Evolutionary conservation across 306 rosid species (phyloP).

Genomic region (Cicer bijugum): DNA sequence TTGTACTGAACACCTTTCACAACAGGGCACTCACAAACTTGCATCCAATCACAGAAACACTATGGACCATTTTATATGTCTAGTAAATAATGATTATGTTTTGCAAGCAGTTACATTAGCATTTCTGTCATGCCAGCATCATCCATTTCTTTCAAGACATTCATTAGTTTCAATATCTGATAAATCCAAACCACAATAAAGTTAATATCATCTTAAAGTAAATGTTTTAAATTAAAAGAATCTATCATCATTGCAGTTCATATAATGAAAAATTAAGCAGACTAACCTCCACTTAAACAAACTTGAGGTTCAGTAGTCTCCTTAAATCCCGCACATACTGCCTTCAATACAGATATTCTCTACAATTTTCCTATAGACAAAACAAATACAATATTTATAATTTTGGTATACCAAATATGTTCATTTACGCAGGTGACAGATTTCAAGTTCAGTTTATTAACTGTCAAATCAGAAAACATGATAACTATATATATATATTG

Average conservation of each 20-base stretch:
- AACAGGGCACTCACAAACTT: conserved; percentile 87
- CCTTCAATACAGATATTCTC: conserved; percentile 77
- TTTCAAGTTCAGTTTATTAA: no score
- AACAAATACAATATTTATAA: conserved; percentile 44
- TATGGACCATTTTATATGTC: neutral
- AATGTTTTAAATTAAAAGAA: conserved; percentile 6
- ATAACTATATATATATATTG: no score
- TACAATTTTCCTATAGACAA: conserved; percentile 78
- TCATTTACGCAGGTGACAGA: neutral
- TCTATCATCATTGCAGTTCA: neutral
- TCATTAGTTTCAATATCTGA: conserved; percentile 85
- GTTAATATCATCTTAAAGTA: neutral
- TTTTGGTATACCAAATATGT: conserved; percentile 9
- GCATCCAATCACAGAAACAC: conserved; percentile 14
- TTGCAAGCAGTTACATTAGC: conserved; percentile 84
- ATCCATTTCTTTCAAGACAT: conserved; percentile 81
- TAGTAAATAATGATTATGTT: conserved; percentile 28
- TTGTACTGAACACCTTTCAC: conserved; percentile 79
- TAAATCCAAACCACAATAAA: conserved; percentile 33
- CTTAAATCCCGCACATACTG: conserved; percentile 88
- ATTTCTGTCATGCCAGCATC: conserved; percentile 72
- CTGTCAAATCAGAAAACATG: no score
- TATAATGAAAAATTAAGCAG: conserved; percentile 30
- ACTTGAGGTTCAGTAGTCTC: conserved; percentile 75
- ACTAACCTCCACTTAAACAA: conserved; percentile 82